A percentile compares a stretch with the other conserved stretches of the same genome.
These are phyloP conservation scores for Globisporangium sylvaticum DNA, from an alignment of 352 stramenopile species.

Conservation along the genomic window DNA sequence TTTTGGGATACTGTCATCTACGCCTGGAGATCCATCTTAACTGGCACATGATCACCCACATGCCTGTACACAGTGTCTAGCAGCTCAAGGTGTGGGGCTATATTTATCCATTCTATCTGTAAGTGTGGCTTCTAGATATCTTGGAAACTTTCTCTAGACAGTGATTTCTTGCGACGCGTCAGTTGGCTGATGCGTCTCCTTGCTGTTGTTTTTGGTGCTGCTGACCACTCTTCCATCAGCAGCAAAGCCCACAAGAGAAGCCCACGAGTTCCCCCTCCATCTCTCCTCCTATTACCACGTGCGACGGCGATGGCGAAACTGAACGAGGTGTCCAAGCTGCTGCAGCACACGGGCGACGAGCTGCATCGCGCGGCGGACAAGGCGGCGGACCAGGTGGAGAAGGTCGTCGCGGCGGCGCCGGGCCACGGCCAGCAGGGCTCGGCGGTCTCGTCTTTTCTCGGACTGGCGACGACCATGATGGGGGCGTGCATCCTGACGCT, in stretches of 20 bases:
- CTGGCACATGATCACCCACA: no score
- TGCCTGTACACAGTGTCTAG: no score
- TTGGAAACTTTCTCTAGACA: no score
- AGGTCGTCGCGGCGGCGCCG: conserved; percentile 8
- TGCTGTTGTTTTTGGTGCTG: not conserved
- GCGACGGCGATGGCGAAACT: conserved; percentile 24
- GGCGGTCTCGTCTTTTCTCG: conserved; percentile 69
- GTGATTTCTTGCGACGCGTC: no score
- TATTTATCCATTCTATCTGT: no score
- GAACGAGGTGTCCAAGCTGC: conserved; percentile 29
- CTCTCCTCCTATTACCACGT: not conserved
- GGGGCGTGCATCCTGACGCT: conserved; percentile 76
- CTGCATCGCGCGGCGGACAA: conserved; percentile 15
- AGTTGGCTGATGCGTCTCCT: no score
- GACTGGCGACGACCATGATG: conserved; percentile 81
- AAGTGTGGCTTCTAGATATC: no score
- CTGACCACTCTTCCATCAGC: not conserved
- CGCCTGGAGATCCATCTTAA: no score
- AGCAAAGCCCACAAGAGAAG: not conserved
- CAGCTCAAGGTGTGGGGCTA: no score
- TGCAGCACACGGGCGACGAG: conserved; percentile 27
- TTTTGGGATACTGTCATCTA: no score
- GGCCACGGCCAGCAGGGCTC: conserved; percentile 49
- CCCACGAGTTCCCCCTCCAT: not conserved
- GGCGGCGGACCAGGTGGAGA: not conserved